phyloP scores from a whole-genome alignment of 1,284 basidiomycete species.

The Taiwanofungus camphoratus region DNA sequence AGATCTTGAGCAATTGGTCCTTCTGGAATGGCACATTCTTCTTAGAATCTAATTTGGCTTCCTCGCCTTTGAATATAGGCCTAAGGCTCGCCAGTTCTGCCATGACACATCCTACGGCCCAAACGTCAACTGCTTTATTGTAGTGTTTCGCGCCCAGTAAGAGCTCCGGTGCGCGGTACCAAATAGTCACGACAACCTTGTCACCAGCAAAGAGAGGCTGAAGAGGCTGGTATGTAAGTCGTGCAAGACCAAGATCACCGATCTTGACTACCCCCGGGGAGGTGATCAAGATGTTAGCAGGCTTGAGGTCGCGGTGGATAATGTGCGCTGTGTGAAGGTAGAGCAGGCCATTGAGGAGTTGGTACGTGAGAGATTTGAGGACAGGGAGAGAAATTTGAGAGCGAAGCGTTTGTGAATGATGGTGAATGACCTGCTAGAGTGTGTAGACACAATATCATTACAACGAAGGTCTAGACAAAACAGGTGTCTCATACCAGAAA shows the following conservation, averaged over 20 bases:
- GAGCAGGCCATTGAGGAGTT: slow-evolving; percentile 92
- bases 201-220: slow-evolving; percentile 86
- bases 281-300: slow-evolving; percentile 97
- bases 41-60: slow-evolving; percentile 91
- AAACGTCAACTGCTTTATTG: slow-evolving; percentile 91
- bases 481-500: slow-evolving; percentile 68
- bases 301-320: slow-evolving; percentile 95
- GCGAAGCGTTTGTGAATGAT: slow-evolving; percentile 88
- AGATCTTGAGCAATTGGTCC: slow-evolving; percentile 92
- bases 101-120: slow-evolving; percentile 97
- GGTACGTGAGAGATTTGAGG: slow-evolving; percentile 91
- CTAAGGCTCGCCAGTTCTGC: slow-evolving; percentile 90
- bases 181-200: slow-evolving; percentile 99
- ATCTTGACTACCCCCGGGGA: slow-evolving; percentile 91
- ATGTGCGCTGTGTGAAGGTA: slow-evolving; percentile 96
- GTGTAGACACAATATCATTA: neutral
- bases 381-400: slow-evolving; percentile 69
- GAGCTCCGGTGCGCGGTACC: slow-evolving; percentile 96
- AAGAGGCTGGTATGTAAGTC: slow-evolving; percentile 81
- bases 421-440: slow-evolving; percentile 95
- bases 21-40: slow-evolving; percentile 93
- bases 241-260: slow-evolving; percentile 92
- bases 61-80: slow-evolving; percentile 99
- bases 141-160: slow-evolving; percentile 95
- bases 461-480: neutral